These are phyloP conservation scores for Kodamaea fungicola DNA, from an alignment of 1,139 yeast species.

Conservation along the genomic window DNA sequence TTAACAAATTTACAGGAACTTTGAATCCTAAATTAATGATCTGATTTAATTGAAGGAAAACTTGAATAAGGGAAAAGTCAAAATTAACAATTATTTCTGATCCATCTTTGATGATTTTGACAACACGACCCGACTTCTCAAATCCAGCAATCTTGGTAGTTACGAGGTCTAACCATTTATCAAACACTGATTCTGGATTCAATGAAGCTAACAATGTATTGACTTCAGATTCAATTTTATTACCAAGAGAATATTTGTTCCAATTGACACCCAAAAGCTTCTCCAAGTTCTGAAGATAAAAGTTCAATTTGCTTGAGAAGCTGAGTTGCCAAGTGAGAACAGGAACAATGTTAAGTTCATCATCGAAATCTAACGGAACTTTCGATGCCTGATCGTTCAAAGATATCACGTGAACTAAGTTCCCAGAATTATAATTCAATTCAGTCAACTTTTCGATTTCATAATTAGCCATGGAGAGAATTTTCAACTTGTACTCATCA, in stretches of 20 bases:
- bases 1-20: slow-evolving; percentile 43
- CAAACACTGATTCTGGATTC: slow-evolving; percentile 39
- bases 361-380: slow-evolving; percentile 1
- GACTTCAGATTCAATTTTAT: slow-evolving; percentile 53
- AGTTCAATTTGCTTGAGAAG: slow-evolving; percentile 19
- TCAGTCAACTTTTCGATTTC: slow-evolving; percentile 25
- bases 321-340: slow-evolving; percentile 21
- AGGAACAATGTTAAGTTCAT: slow-evolving; percentile 6
- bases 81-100: slow-evolving; percentile 41
- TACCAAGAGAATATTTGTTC: slow-evolving; percentile 73
- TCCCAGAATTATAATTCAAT: slow-evolving; percentile 2
- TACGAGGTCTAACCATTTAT: slow-evolving; percentile 43
- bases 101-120: slow-evolving; percentile 17
- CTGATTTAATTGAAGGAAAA: slow-evolving; percentile 53
- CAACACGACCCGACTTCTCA: slow-evolving; percentile 32
- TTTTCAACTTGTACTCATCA: slow-evolving; percentile 34
- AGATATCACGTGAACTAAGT: neutral
- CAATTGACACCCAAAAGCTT: slow-evolving; percentile 66
- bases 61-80: slow-evolving; percentile 40
- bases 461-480: slow-evolving; percentile 27
- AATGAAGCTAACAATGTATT: slow-evolving; percentile 41
- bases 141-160: slow-evolving; percentile 9
- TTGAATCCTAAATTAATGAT: slow-evolving; percentile 52
- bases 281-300: slow-evolving; percentile 18
- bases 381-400: slow-evolving; percentile 1